Evolutionary conservation across 192 early-diverging fungal species (phyloP).

Genomic region (Spizellomyces punctatus): DNA sequence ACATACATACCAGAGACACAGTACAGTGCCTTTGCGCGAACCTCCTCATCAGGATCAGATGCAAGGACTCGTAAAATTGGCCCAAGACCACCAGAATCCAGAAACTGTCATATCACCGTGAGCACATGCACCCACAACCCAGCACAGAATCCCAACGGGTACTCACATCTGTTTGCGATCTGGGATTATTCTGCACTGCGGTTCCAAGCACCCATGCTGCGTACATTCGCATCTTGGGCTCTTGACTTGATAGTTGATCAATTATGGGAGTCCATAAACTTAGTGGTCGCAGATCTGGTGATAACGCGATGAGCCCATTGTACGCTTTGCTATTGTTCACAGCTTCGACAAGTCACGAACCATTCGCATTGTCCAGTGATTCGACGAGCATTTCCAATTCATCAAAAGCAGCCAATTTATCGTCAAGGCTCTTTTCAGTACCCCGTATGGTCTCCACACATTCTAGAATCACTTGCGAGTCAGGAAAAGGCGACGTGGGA

Average conservation of each 20-base stretch:
- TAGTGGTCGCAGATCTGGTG: constrained; percentile 77
- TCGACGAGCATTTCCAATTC: constrained; percentile 88
- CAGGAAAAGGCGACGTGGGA: background rate
- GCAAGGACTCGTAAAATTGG: constrained; percentile 28
- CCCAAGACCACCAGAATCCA: constrained; percentile 36
- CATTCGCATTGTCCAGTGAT: constrained; percentile 87
- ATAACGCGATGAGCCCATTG: background rate
- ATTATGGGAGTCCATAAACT: constrained; percentile 84
- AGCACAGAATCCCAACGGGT: no score
- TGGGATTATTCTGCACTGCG: constrained; percentile 89
- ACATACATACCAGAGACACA: constrained; percentile 33
- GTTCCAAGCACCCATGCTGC: constrained; percentile 93
- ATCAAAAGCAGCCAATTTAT: constrained; percentile 82
- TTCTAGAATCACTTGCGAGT: constrained; percentile 45
- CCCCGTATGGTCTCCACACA: constrained; percentile 72
- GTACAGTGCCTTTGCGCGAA: constrained; percentile 43
- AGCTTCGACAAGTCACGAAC: constrained; percentile 16
- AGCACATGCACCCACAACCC: no score
- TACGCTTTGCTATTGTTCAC: background rate
- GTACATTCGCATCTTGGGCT: constrained; percentile 61
- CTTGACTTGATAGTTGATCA: constrained; percentile 35
- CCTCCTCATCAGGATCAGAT: constrained; percentile 31
- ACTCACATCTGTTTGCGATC: constrained; percentile 73
- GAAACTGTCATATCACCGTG: no score
- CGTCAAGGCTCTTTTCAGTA: constrained; percentile 58